These are phyloP conservation scores for Pleurotus platypus DNA, from an alignment of 768 basidiomycete species.

Conservation along the genomic window DNA sequence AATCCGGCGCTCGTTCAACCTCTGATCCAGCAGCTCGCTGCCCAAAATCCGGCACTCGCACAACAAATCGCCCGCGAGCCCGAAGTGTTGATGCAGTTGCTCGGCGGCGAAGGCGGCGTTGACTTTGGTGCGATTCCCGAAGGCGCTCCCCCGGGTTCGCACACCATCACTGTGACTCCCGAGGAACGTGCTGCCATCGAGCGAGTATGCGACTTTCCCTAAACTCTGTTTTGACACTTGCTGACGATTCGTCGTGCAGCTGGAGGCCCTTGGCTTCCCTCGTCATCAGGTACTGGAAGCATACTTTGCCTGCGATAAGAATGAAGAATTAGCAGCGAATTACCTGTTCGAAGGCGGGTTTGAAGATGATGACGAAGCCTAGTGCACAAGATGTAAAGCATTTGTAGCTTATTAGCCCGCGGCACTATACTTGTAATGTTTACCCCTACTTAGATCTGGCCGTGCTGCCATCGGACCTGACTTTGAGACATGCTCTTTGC, in stretches of 20 bases:
- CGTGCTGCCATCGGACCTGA: no score
- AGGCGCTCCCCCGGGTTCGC: slow-evolving; percentile 45
- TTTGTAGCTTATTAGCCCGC: no score
- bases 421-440: no score
- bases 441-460: no score
- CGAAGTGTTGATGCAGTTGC: slow-evolving; percentile 57
- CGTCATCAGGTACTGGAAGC: slow-evolving; percentile 83
- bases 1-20: slow-evolving; percentile 81
- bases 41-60: slow-evolving; percentile 71
- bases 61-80: slow-evolving; percentile 71
- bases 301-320: slow-evolving; percentile 93
- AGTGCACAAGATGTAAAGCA: no score
- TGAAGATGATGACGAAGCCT: slow-evolving; percentile 32
- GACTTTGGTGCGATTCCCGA: slow-evolving; percentile 39
- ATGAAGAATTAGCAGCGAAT: slow-evolving; percentile 95
- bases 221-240: not conserved
- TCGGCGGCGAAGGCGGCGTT: slow-evolving; percentile 44
- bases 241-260: slow-evolving; percentile 36
- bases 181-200: slow-evolving; percentile 89
- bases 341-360: slow-evolving; percentile 79
- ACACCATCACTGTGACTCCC: slow-evolving; percentile 72
- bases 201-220: slow-evolving; percentile 53
- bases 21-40: slow-evolving; percentile 78
- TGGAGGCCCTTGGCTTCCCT: slow-evolving; percentile 85
- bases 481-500: no score